Evolutionary conservation across 2,329 filamentous ascomycete species (phyloP).

Genomic region (Paraconiothyrium sp.): DNA sequence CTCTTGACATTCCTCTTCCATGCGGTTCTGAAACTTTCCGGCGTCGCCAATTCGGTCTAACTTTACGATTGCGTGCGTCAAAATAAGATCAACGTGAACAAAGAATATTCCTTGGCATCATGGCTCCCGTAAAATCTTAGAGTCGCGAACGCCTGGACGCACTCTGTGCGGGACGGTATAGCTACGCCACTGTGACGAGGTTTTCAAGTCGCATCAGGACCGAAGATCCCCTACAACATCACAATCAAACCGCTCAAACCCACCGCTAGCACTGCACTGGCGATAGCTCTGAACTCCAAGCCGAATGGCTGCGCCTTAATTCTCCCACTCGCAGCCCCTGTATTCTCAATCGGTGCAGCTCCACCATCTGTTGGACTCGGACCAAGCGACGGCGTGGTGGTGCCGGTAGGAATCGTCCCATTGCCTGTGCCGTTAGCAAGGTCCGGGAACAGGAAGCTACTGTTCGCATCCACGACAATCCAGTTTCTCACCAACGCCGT

Average conservation of each 20-base stretch:
- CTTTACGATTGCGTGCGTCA: too few relatives aligned
- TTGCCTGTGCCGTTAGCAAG: slow-evolving; percentile 25
- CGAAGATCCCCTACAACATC: slow-evolving; percentile 17
- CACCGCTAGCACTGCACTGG: slow-evolving; percentile 20
- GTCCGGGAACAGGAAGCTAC: slow-evolving; percentile 41
- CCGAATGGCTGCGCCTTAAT: slow-evolving; percentile 9
- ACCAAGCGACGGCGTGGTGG: slow-evolving; percentile 12
- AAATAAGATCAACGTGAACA: too few relatives aligned
- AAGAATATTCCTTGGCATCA: too few relatives aligned
- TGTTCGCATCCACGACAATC: slow-evolving; percentile 48
- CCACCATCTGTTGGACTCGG: slow-evolving; percentile 18
- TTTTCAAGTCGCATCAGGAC: neutral
- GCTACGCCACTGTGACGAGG: neutral
- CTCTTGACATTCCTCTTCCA: too few relatives aligned
- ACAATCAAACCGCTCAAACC: slow-evolving; percentile 22
- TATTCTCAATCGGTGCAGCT: slow-evolving; percentile 3
- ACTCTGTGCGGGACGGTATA: too few relatives aligned
- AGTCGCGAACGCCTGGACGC: too few relatives aligned
- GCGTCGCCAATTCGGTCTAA: too few relatives aligned
- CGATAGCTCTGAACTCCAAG: slow-evolving; percentile 16
- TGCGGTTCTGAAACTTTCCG: too few relatives aligned
- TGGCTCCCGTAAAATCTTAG: too few relatives aligned
- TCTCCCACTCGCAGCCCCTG: slow-evolving; percentile 22
- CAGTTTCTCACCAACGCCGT: slow-evolving; percentile 43
- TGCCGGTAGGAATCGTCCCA: slow-evolving; percentile 23